These are phyloP conservation scores for Yarrowia sp. DNA, from an alignment of 805 yeast species.

Conservation along the genomic window DNA sequence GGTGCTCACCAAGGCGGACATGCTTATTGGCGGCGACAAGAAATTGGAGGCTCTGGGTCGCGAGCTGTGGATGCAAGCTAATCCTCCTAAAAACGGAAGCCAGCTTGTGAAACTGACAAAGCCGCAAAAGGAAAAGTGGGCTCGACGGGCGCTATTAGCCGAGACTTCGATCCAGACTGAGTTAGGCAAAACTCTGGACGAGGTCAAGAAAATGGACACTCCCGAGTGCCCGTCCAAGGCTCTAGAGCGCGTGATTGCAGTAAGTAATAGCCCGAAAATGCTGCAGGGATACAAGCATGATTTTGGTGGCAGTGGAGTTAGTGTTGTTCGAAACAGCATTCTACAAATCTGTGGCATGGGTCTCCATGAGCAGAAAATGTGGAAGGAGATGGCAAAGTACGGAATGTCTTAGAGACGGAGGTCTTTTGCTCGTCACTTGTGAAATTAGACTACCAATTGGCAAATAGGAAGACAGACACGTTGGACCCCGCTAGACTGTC, in stretches of 20 bases:
- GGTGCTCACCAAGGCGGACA: conserved; percentile 75
- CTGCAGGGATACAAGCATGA: conserved; percentile 20
- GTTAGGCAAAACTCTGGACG: conserved; percentile 10
- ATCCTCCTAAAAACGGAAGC: conserved; percentile 1
- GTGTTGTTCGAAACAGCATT: conserved; percentile 16
- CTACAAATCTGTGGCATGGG: conserved; percentile 18
- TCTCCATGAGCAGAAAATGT: conserved; percentile 17
- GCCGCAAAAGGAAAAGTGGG: conserved; percentile 11
- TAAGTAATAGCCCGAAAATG: conserved; percentile 14
- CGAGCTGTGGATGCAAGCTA: background rate
- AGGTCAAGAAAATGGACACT: background rate
- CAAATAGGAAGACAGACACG: background rate
- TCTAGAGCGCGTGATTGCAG: conserved; percentile 25
- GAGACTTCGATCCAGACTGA: conserved; percentile 14
- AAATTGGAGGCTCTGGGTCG: conserved; percentile 19
- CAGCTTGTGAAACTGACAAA: background rate
- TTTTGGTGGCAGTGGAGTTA: conserved; percentile 18
- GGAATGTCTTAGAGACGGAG: background rate
- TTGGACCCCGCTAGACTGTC: background rate
- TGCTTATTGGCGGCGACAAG: conserved; percentile 38
- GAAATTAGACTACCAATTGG: background rate
- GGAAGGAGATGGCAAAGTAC: conserved; percentile 25
- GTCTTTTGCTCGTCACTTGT: background rate
- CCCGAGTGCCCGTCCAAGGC: conserved; percentile 18
- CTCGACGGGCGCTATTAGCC: conserved; percentile 26